Percentiles rank a stretch among this genome's conserved stretches.
Evolutionary conservation across 176 grass and related monocot species (phyloP).

Genomic region (Triticum urartu): DNA sequence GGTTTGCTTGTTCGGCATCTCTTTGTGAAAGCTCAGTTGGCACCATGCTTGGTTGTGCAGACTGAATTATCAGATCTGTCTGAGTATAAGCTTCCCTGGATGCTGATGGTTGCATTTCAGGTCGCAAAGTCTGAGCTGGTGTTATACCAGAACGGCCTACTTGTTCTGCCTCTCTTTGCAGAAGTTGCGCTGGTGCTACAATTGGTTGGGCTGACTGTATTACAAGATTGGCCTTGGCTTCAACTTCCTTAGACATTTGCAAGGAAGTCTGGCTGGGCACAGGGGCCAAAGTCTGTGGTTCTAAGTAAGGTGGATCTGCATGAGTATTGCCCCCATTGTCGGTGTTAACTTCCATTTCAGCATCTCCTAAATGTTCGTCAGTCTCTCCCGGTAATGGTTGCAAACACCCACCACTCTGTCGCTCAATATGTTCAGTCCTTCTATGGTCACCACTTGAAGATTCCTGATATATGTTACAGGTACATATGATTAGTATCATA

Average conservation of each 20-base stretch:
- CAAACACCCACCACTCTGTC: not conserved
- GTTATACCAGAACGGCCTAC: slow-evolving; percentile 15
- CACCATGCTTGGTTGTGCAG: slow-evolving; percentile 30
- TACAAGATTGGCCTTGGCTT: slow-evolving; percentile 2
- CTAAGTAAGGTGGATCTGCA: not conserved
- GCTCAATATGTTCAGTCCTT: slow-evolving; percentile 17
- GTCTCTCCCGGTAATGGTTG: not conserved
- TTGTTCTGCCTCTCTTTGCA: slow-evolving; percentile 7
- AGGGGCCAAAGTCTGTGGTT: not conserved
- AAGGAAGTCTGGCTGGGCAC: not conserved
- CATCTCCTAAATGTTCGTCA: slow-evolving; percentile 30
- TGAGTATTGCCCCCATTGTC: not conserved
- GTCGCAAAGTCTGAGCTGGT: slow-evolving; percentile 21
- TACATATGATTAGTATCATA: slow-evolving; percentile 23
- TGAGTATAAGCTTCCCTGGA: not conserved
- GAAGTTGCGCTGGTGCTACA: slow-evolving; percentile 17
- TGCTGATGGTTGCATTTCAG: slow-evolving; percentile 27
- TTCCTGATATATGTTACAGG: slow-evolving; percentile 37
- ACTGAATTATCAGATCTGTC: slow-evolving; percentile 7
- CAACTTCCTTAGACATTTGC: slow-evolving; percentile 21
- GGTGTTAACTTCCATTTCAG: slow-evolving; percentile 18
- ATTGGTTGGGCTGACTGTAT: slow-evolving; percentile 24
- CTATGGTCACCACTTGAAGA: slow-evolving; percentile 1
- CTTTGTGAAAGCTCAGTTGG: slow-evolving; percentile 6
- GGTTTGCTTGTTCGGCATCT: not conserved